Percentiles rank a stretch among this genome's conserved stretches.
These are phyloP conservation scores for Arabis hirsuta DNA, from an alignment of 345 rosid species.

Conservation along the genomic window DNA sequence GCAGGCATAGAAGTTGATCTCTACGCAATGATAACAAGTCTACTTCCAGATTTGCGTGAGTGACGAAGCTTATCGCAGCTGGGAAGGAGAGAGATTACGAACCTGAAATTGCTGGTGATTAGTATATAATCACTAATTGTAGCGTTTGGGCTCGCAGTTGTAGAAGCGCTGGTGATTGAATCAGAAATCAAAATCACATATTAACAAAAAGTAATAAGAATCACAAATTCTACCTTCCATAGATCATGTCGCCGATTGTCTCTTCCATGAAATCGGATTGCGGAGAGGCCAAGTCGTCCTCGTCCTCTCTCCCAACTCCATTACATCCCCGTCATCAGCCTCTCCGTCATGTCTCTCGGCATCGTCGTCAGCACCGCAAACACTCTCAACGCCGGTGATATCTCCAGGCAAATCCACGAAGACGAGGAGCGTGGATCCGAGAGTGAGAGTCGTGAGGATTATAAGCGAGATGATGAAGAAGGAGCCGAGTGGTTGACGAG, in stretches of 20 bases:
- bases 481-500: constrained; percentile 36
- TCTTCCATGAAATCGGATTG: not conserved
- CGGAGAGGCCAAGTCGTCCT: not conserved
- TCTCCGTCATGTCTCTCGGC: constrained; percentile 85
- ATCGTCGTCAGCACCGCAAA: constrained; percentile 84
- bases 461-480: constrained; percentile 52
- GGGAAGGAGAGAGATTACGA: no score
- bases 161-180: no score
- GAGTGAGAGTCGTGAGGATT: constrained; percentile 37
- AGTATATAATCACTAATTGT: no score
- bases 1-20: not conserved
- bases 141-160: no score
- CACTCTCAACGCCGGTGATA: constrained; percentile 79
- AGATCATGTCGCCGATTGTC: not conserved
- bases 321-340: constrained; percentile 79
- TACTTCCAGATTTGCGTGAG: not conserved
- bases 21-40: no score
- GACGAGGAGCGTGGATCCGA: constrained; percentile 28
- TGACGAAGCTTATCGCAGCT: no score
- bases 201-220: no score
- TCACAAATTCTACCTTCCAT: no score
- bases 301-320: constrained; percentile 51
- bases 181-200: no score
- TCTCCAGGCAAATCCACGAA: constrained; percentile 64
- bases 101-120: no score